A percentile compares a stretch with the other conserved stretches of the same genome.
Evolutionary conservation across 148 eudicot species (phyloP).

Genomic region (Diospyros lotus): DNA sequence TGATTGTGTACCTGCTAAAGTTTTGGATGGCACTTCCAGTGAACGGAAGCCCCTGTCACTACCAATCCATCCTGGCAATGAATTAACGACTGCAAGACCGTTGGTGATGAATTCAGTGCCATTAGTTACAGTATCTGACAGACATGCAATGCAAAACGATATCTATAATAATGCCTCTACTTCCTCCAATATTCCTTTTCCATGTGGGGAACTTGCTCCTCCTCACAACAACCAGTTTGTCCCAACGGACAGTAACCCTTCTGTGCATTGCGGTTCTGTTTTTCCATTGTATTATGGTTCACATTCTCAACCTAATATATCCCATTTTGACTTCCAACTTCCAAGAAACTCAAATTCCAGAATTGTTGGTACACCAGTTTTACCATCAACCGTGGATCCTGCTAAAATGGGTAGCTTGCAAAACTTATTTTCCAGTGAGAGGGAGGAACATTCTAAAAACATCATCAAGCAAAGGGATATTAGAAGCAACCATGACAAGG

Average conservation of each 20-base stretch:
- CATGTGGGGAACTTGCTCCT: slow-evolving; percentile 24
- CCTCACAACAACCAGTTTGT: slow-evolving; percentile 18
- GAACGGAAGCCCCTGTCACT: slow-evolving; percentile 32
- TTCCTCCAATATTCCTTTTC: slow-evolving; percentile 22
- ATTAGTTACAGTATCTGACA: slow-evolving; percentile 25
- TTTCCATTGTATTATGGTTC: slow-evolving; percentile 74
- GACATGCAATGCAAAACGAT: slow-evolving; percentile 20
- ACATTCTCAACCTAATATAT: slow-evolving; percentile 29
- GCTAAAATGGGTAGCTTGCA: slow-evolving; percentile 31
- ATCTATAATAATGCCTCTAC: slow-evolving; percentile 14
- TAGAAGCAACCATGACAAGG: slow-evolving; percentile 26
- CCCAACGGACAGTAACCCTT: slow-evolving; percentile 27
- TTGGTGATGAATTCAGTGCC: slow-evolving; percentile 20
- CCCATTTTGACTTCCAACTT: slow-evolving; percentile 29
- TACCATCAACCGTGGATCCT: slow-evolving; percentile 39
- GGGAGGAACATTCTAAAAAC: slow-evolving; percentile 15
- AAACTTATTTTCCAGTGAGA: slow-evolving; percentile 30
- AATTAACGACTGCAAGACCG: slow-evolving; percentile 28
- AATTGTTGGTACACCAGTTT: slow-evolving; percentile 68
- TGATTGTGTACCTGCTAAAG: slow-evolving; percentile 22
- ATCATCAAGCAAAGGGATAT: slow-evolving; percentile 18
- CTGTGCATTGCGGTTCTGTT: slow-evolving; percentile 34
- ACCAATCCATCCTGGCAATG: slow-evolving; percentile 31
- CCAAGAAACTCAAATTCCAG: slow-evolving; percentile 40
- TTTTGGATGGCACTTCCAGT: slow-evolving; percentile 19